Evolutionary conservation across 768 basidiomycete species (phyloP).

Genomic region (Lactarius hengduanensis): DNA sequence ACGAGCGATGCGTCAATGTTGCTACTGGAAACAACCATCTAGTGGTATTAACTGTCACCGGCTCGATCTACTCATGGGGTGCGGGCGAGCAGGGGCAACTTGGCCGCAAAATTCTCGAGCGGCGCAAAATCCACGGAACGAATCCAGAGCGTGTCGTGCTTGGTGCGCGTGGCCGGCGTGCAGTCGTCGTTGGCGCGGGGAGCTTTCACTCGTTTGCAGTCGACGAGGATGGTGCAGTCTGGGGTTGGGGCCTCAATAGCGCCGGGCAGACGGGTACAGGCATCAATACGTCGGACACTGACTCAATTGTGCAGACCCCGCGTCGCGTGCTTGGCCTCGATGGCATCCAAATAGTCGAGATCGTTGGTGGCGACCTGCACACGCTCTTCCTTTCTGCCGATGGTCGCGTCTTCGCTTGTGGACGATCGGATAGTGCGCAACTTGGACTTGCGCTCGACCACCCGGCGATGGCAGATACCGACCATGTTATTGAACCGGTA

Average conservation of each 20-base stretch:
- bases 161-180: constrained; percentile 61
- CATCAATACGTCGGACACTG: constrained; percentile 43
- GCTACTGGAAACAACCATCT: constrained; percentile 88
- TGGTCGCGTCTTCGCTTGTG: constrained; percentile 85
- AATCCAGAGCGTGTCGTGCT: constrained; percentile 83
- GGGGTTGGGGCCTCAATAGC: constrained; percentile 95
- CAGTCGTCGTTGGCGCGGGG: constrained; percentile 75
- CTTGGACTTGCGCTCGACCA: constrained; percentile 77
- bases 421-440: constrained; percentile 81
- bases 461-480: constrained; percentile 53
- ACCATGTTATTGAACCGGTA: constrained; percentile 65
- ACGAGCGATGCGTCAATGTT: constrained; percentile 70
- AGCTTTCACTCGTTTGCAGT: constrained; percentile 89
- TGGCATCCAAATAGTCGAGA: constrained; percentile 59
- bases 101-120: constrained; percentile 84
- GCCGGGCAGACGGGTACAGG: constrained; percentile 79
- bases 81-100: constrained; percentile 89
- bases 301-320: constrained; percentile 61
- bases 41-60: constrained; percentile 83
- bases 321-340: constrained; percentile 63
- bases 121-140: constrained; percentile 86
- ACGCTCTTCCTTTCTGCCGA: constrained; percentile 82
- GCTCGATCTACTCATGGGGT: constrained; percentile 87
- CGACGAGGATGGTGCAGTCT: constrained; percentile 77
- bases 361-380: constrained; percentile 85